phyloP scores from a whole-genome alignment of 345 rosid species.

The Pugionium cornutum region DNA sequence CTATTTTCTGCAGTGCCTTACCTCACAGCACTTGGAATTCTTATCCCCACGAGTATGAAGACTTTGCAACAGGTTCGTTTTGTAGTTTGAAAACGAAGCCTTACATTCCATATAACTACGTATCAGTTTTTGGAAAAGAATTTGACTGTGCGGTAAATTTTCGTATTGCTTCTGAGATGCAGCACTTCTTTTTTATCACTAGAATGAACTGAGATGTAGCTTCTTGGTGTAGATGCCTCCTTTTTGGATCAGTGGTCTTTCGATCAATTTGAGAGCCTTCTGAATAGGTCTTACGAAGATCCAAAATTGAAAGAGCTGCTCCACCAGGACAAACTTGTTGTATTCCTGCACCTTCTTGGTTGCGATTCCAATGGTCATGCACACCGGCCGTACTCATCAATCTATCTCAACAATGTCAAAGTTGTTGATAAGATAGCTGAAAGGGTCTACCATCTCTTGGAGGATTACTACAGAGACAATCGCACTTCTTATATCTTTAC shows the following conservation, averaged over 20 bases:
- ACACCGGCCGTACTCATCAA: conserved; percentile 89
- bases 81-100: conserved; percentile 12
- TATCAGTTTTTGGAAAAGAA: not conserved
- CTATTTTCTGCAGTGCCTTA: conserved; percentile 86
- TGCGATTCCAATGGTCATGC: conserved; percentile 99
- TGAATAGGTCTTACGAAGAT: conserved; percentile 75
- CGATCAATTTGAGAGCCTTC: conserved; percentile 89
- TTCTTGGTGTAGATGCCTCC: conserved; percentile 84
- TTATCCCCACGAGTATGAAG: conserved; percentile 91
- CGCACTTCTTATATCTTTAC: conserved; percentile 85
- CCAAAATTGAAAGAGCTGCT: conserved; percentile 72
- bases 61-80: conserved; percentile 85
- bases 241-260: conserved; percentile 99
- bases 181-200: not conserved
- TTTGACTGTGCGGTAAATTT: not conserved
- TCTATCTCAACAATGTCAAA: conserved; percentile 93
- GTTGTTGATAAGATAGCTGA: conserved; percentile 87
- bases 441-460: conserved; percentile 73
- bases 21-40: conserved; percentile 84
- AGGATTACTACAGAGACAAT: conserved; percentile 84
- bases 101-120: conserved; percentile 7
- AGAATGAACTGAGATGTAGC: conserved; percentile 4
- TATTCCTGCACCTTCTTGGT: conserved; percentile 93
- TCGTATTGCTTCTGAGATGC: not conserved
- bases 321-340: conserved; percentile 78